A percentile compares a stretch with the other conserved stretches of the same genome.
Conservation (phyloP, 2,329 filamentous ascomycete genomes). For the Aspergillus tamarii region DNA sequence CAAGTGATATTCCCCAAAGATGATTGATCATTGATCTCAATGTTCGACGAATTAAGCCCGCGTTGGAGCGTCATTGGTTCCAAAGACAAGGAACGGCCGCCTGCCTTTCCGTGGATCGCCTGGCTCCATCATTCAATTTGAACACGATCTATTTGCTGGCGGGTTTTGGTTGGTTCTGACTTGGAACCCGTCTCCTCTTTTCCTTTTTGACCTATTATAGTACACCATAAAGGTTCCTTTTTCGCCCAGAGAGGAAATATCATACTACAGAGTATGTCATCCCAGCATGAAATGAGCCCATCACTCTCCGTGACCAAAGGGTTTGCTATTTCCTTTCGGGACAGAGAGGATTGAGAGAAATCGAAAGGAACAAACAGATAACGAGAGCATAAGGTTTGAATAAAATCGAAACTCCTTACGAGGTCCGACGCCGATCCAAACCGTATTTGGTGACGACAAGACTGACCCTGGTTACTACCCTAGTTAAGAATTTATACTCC, state of each 20-base stretch:
- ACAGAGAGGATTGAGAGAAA: background rate
- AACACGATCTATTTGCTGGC: slow-evolving; percentile 19
- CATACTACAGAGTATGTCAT: background rate
- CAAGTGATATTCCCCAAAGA: background rate
- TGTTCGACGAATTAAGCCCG: slow-evolving; percentile 4
- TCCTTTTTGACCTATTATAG: slow-evolving; percentile 1
- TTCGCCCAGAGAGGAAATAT: background rate
- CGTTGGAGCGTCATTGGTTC: slow-evolving; percentile 15
- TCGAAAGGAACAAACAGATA: background rate
- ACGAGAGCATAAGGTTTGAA: slow-evolving; percentile 12
- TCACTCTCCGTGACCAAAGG: background rate
- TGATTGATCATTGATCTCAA: slow-evolving; percentile 7
- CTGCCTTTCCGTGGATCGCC: slow-evolving; percentile 25
- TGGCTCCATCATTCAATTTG: slow-evolving; percentile 19
- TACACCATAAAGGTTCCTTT: background rate
- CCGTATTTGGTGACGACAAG: slow-evolving; percentile 22
- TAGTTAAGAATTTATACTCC: slow-evolving; percentile 5
- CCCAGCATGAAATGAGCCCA: background rate
- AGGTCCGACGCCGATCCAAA: slow-evolving; percentile 27
- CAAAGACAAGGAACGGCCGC: slow-evolving; percentile 25
- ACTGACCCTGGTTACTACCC: slow-evolving; percentile 24
- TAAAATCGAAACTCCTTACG: slow-evolving; percentile 20
- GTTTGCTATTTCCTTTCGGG: background rate
- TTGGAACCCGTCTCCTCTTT: slow-evolving; percentile 11
- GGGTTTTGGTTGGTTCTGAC: slow-evolving; percentile 18